phyloP scores from a whole-genome alignment of 345 rosid genomes.

The Eucalyptus tenuipes region DNA sequence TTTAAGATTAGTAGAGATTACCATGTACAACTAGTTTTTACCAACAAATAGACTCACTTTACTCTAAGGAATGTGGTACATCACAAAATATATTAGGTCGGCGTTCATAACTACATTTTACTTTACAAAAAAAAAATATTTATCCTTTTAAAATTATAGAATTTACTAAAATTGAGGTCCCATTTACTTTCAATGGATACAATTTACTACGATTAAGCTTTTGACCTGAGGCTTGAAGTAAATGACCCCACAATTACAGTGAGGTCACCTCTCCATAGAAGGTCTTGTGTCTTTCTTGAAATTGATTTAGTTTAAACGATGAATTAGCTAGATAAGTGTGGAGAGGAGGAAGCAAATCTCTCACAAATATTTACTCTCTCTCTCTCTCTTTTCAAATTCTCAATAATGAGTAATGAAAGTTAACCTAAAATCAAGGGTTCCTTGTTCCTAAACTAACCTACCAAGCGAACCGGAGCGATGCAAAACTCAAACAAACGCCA shows the following conservation, averaged over 20 bases:
- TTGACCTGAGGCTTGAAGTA: background rate
- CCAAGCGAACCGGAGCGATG: background rate
- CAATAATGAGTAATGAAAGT: background rate
- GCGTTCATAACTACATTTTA: background rate
- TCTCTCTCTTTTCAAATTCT: background rate
- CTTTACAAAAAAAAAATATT: background rate
- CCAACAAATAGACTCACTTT: background rate
- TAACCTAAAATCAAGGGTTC: background rate
- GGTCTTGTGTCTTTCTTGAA: background rate
- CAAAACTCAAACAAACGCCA: background rate
- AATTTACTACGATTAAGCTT: background rate
- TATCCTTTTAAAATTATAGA: background rate
- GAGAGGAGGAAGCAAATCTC: background rate
- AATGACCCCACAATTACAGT: background rate
- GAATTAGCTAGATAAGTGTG: background rate
- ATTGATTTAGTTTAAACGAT: background rate
- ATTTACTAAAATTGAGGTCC: background rate
- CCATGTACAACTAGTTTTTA: background rate
- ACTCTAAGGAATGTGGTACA: background rate
- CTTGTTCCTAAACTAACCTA: background rate
- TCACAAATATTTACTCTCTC: background rate
- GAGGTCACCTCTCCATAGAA: background rate
- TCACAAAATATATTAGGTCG: background rate
- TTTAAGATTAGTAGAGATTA: background rate
- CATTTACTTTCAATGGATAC: background rate